Evolutionary conservation across 2,329 filamentous ascomycete species (phyloP).

Genomic region (Sclerotinia nivalis): DNA sequence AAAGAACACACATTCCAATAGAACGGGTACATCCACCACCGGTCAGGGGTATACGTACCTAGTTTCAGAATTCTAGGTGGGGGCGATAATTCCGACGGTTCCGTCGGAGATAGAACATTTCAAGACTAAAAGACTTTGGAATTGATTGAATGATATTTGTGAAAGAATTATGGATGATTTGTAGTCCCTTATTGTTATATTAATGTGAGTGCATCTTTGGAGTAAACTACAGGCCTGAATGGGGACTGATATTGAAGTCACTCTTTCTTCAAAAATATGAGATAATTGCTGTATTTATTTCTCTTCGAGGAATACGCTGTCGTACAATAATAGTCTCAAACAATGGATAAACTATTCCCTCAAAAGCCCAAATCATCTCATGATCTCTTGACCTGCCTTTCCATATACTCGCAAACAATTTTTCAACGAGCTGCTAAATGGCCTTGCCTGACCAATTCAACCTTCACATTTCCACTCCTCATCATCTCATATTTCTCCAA

Average conservation of each 20-base stretch:
- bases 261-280: background rate
- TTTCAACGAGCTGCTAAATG: background rate
- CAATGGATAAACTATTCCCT: background rate
- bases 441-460: background rate
- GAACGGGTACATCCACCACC: too few species aligned
- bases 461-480: background rate
- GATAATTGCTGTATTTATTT: background rate
- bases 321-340: background rate
- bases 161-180: background rate
- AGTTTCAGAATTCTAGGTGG: background rate
- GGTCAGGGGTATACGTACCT: too few species aligned
- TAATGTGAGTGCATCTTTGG: background rate
- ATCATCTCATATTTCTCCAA: background rate
- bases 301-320: background rate
- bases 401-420: too few species aligned
- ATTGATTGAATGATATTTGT: too few species aligned
- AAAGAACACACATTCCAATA: too few species aligned
- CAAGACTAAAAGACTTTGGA: too few species aligned
- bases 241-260: background rate
- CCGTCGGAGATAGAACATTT: too few species aligned
- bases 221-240: background rate
- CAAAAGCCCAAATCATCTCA: background rate
- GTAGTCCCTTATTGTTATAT: background rate
- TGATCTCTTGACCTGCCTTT: background rate
- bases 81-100: too few species aligned